Base-by-base conservation (phyloP, 805 yeast species). In the Sungouiella thailandica region DNA sequence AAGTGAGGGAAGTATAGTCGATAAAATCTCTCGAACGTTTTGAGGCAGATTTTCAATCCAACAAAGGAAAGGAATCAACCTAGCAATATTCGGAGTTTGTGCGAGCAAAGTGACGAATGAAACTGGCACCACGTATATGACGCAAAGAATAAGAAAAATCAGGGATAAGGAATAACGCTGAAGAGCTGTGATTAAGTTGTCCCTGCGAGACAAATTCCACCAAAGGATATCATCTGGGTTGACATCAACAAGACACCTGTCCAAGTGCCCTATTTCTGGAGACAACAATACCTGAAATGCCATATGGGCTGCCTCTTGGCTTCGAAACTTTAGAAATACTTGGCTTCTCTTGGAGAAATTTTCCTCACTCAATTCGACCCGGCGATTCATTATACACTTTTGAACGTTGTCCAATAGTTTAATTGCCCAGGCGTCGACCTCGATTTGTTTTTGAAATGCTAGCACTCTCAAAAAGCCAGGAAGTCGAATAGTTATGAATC, bases 111-210 rank as follows among this genome's bases (percentile, higher is more conserved):
- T 88, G 12, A 86, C 77, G 37, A 83, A 68, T 0, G 95, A 86
- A 1, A 87, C 90, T 0, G 96, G 96, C 1, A 87, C 55, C 1
- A 86, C 84, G 80, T 95, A 88, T 25, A 59, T 51, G 3, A 69
- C 42, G 4, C 81, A 78, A 1, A 85, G 59, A 1, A 66, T 39
- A 7, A 75, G 52, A 35, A 78, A 65, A 11, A 73, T 23, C 3
- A 70, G 29, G 17, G 68, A 70, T 0, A 82, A 78, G 4, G 67
- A 24, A 3, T 65, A 50, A 11, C 60, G 57, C 47, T 77, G 68
- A 0, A 67, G 15, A 12, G 60, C 57, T 8, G 52, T 54, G 3
- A 64, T 45, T 41, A 61, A 43, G 14, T 67, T 61, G 36, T 61
- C 66, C 17, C 55, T 57, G 10, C 62, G 46, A 3, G 59, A 49